Conservation (phyloP, 345 rosid genomes). For the Schrenkiella parvula region DNA sequence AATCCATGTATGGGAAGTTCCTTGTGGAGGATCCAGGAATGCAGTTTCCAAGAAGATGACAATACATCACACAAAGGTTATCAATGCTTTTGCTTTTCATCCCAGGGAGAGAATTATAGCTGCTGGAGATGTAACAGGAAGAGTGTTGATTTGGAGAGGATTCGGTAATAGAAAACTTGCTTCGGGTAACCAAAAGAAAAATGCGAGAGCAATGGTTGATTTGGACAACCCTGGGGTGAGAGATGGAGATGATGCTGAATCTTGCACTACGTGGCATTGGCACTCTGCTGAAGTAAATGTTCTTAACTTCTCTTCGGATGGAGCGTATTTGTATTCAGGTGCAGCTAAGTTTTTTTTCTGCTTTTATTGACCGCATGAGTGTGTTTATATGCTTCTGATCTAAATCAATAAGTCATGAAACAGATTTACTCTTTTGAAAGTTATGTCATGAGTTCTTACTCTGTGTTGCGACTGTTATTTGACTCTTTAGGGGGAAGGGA, state of each 20-base stretch:
- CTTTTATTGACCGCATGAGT: not conserved
- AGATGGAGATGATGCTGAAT: slow-evolving; percentile 86
- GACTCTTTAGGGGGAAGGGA: slow-evolving; percentile 77
- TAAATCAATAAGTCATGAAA: not conserved
- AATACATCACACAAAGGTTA: slow-evolving; percentile 74
- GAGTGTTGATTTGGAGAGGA: slow-evolving; percentile 89
- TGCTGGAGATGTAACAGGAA: slow-evolving; percentile 90
- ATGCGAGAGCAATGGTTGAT: slow-evolving; percentile 26
- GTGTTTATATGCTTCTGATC: not conserved
- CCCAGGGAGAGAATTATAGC: slow-evolving; percentile 74
- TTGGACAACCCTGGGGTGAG: slow-evolving; percentile 87
- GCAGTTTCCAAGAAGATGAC: slow-evolving; percentile 48
- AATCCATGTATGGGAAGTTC: slow-evolving; percentile 71
- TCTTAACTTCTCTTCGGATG: slow-evolving; percentile 86
- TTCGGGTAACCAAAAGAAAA: slow-evolving; percentile 21
- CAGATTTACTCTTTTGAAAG: not conserved
- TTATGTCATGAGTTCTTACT: not conserved
- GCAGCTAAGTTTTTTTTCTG: not conserved
- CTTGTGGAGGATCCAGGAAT: slow-evolving; percentile 45
- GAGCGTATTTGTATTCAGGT: slow-evolving; percentile 90
- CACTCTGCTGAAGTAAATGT: slow-evolving; percentile 68
- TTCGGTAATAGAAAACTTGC: slow-evolving; percentile 58
- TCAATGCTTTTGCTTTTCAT: slow-evolving; percentile 74
- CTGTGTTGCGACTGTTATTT: not conserved
- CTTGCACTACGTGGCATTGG: slow-evolving; percentile 89